These are phyloP conservation scores for Venturia effusa DNA, from an alignment of 2,329 filamentous ascomycete genomes.

Conservation along the genomic window DNA sequence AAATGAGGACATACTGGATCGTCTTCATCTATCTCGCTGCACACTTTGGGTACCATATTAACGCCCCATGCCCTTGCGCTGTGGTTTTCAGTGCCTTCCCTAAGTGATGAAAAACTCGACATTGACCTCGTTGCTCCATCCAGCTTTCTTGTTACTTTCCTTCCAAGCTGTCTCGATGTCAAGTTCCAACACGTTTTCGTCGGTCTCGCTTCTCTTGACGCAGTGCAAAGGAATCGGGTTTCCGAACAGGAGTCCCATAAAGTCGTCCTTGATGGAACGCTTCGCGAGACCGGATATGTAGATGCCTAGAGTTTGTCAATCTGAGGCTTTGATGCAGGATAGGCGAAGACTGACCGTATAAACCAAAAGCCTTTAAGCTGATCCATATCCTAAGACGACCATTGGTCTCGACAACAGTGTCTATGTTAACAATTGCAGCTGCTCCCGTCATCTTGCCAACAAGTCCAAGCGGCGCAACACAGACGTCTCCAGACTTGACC, in stretches of 20 bases:
- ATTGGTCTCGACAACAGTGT: slow-evolving; percentile 47
- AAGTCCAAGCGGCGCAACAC: slow-evolving; percentile 63
- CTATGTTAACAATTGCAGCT: slow-evolving; percentile 59
- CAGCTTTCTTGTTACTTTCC: slow-evolving; percentile 55
- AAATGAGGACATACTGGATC: too few species aligned
- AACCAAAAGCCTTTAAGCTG: slow-evolving; percentile 69
- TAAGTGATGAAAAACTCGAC: slow-evolving; percentile 48
- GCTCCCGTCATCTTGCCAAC: slow-evolving; percentile 83
- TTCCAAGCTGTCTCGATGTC: slow-evolving; percentile 71
- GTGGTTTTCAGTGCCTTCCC: too few species aligned
- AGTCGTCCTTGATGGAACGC: slow-evolving; percentile 50
- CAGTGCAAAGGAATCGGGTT: slow-evolving; percentile 56
- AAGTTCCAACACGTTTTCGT: slow-evolving; percentile 57
- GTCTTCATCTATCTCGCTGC: too few species aligned
- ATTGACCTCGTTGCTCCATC: slow-evolving; percentile 72
- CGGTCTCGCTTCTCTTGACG: slow-evolving; percentile 46
- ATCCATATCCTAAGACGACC: slow-evolving; percentile 55
- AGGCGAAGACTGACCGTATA: slow-evolving; percentile 44
- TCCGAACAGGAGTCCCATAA: slow-evolving; percentile 67
- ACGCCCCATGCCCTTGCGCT: too few species aligned
- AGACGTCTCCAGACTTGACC: slow-evolving; percentile 28
- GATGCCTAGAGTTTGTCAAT: slow-evolving; percentile 41
- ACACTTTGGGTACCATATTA: too few species aligned
- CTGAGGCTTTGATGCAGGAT: background rate
- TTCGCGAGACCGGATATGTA: slow-evolving; percentile 62